These are phyloP conservation scores for Helotiales sp. DNA, from an alignment of 2,329 filamentous ascomycete species.

Conservation along the genomic window DNA sequence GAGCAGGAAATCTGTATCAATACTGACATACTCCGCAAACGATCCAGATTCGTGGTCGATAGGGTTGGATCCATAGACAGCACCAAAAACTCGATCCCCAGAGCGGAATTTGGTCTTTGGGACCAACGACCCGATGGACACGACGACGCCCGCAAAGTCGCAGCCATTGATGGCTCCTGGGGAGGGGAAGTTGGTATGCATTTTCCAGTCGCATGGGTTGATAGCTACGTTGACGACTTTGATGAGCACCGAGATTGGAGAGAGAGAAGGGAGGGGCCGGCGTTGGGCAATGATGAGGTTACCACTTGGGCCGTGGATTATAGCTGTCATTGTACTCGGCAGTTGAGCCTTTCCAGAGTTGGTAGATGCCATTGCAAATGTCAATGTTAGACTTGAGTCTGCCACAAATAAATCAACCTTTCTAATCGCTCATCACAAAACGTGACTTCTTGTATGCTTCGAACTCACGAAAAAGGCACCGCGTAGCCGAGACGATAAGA, in stretches of 20 bases:
- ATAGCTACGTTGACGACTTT: constrained; percentile 41
- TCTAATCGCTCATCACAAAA: too few relatives aligned
- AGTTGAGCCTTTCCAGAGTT: too few relatives aligned
- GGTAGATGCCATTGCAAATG: too few relatives aligned
- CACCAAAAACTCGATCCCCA: background rate
- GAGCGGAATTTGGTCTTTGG: constrained; percentile 39
- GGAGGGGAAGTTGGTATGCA: constrained; percentile 11
- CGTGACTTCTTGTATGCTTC: too few relatives aligned
- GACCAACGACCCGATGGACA: constrained; percentile 47
- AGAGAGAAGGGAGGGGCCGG: background rate
- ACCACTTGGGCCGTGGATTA: background rate
- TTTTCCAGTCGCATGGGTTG: constrained; percentile 41
- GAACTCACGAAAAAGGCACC: too few relatives aligned
- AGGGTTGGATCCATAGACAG: background rate
- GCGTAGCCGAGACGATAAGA: too few relatives aligned
- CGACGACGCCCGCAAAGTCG: constrained; percentile 37
- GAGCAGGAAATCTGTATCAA: background rate
- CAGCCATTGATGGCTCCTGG: constrained; percentile 15
- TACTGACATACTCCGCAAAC: background rate
- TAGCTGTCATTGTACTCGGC: background rate
- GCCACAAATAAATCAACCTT: too few relatives aligned
- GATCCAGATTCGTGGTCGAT: background rate
- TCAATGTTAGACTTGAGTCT: too few relatives aligned
- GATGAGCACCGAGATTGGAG: constrained; percentile 39
- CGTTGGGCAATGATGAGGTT: too few relatives aligned